Evolutionary conservation across 495 filamentous ascomycete species (phyloP), one percentile per base, ranked within the genome.

Genomic region (Elaphomyces granulatus): DNA sequence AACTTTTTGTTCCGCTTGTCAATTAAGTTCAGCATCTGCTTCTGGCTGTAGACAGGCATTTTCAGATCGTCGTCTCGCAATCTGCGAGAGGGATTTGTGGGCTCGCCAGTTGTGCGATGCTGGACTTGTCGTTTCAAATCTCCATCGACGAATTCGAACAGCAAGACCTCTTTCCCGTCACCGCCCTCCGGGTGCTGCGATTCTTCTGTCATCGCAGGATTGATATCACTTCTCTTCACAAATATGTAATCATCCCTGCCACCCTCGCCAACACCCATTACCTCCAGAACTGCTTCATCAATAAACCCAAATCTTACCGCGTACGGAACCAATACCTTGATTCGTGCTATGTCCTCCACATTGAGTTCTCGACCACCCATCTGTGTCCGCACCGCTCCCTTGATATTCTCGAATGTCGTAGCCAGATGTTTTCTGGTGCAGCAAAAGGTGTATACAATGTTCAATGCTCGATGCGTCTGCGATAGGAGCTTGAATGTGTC

Each of bases 1-100:
- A 98, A 96, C 58, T 92, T 94, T 15, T 61, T 58, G 52, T 94
- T 94, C 42, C 90, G 67, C 60, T 92, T 94, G 59, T 92, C 87
- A 49, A 98, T 96, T 46, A 94, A 54, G 37, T 67, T 70, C 53
- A 80, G 81, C 78, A 96, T 82, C 64, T 93, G 83, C 58, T 85
- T 86, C 63, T 93, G 86, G 42, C 83, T 85, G 58, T 74, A 93
- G 14, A 93, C 83, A 1, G 90, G 90, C 82, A 94, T 90, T 60
- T 83, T 92, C 52, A 95, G 47, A 38, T 87, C 76, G 48, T 95
- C 86, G 30, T 85, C 70, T 44, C 71, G 70, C 43, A 81, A 67
- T 48, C 68, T 76, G 41, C 70, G 68, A 16, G 57, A 70, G 2
- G 82, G 68, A 30, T 78, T 79, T 0, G 67, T 70, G 3, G 77